Evolutionary conservation across 2,329 filamentous ascomycete genomes (phyloP), one percentile per base, ranked within the genome.

Genomic region (Hymenoscyphus occultus): DNA sequence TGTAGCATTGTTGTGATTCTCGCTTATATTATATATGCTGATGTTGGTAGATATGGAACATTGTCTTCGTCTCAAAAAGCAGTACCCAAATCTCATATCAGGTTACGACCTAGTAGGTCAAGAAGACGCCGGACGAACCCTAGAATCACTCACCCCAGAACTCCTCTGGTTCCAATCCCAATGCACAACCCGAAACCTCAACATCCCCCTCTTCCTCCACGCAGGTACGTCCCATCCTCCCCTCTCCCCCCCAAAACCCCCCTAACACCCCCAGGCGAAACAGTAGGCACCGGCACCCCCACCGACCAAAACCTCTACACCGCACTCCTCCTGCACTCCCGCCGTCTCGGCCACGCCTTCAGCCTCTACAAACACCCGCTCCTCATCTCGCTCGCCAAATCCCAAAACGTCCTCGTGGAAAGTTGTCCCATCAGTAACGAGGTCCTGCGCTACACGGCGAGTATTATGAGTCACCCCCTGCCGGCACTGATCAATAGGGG

Each of bases 171-270:
- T 97, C 82, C 87, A 88, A 69, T 91, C 93, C 76, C 84, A 88
- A 71, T 96, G 92, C 75, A 83, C 84, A 0, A 81, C 89, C 71
- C 87, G 91, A 71, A 85, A 84, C 2, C 84, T 97, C 48, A 86
- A 91, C 59, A 87, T 97, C 22, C 93, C 94, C 0, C 96, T 97
- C 80, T 96, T 96, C 81, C 93, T 97, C 79, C 93, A 97, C 76
- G 93, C 93, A 0, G 32, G 32, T 35, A 35, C 2, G 32, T 35
- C 32, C 32, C 32, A 5, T 9, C 7, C 32, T 35, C 32, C 7
- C 2, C 1, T 35, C 32, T 2, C 1, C 32, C 32, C 5, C n/a
- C n/a, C n/a, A 35, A 35, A 35, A 35, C 32, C 32, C 7, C 32
- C 2, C 32, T 35, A 35, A 35, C 28, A 28, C 28, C 28, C 28